Base-by-base conservation (phyloP, 352 stramenopile species). In the Phytophthora cajani region DNA sequence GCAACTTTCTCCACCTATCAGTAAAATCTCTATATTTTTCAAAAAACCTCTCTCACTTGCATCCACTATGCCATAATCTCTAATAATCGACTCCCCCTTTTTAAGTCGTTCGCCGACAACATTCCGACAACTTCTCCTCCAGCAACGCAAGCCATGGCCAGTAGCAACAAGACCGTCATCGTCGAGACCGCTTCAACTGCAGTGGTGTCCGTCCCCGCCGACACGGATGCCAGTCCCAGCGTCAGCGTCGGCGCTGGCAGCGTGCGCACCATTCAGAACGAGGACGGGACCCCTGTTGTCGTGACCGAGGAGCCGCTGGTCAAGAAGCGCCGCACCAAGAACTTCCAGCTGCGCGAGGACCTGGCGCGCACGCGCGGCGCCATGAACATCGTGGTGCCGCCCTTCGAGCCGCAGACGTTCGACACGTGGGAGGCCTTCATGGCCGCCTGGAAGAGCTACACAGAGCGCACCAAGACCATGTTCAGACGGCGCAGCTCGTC, bases 311-410 rank as follows among this genome's bases (percentile, higher is more conserved):
- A 67, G 21, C 72, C 67, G 27, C 63, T 84, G 9, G 83, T 94
- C 11, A 92, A 94, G 79, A 94, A 93, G 65, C 81, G 87, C 5
- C 85, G 84, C 46, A 94, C 87, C 17, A 94, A 94, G 72, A 92
- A 94, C 76, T 94, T 82, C 67, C 84, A 92, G 62, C 75, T 85
- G 75, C 83, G 87, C 38, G 87, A 94, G 65, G 79, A 93, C 53
- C 77, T 92, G 79, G 72, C 80, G 36, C 86, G 85, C 52, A 74
- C 84, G 5, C 82, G 84, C 17, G 78, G 76, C 21, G 72, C 61
- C 2, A 67, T 87, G 27, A 64, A 78, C 9, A 76, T 90, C 30
- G 59, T 69, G 14, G 60, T 93, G 19, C 80, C 81, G 7, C 66
- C 76, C 19, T 77, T 94, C 32, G 74, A 82, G 17, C 87, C 87